Evolutionary conservation across 257 asterid genomes (phyloP), one percentile per base, ranked within the genome.

Genomic region (Nicotiana sylvestris): DNA sequence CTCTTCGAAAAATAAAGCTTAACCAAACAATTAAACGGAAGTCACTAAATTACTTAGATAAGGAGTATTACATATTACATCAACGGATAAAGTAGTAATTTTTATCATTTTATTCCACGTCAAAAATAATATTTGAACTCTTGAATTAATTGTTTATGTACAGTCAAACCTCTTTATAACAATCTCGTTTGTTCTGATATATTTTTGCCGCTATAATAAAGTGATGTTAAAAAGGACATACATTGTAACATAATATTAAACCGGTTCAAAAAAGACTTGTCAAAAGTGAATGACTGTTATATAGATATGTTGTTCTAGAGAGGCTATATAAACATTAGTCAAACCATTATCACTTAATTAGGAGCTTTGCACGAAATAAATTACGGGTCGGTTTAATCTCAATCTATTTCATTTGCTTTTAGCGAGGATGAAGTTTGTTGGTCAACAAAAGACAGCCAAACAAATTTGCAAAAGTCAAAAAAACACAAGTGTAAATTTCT

Each of bases 371-470:
- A 46, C 15, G 46, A 72, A 72, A 12, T 4, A 21, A 43, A 13
- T 70, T 43, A 43, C 35, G 3, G 18, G 6, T 43, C 9, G 18
- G 79, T 72, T 46, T 6, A 72, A 72, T 35, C 79, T 25, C n/a
- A 72, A 72, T 9, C 61, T 72, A 53, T 25, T 74, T 67, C 51
- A 16, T 67, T 67, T 67, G 7, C 8, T 67, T 43, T 67, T 67
- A 67, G 53, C 29, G 17, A 67, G 46, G 27, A 46, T 32, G 51
- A 67, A 17, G 9, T 27, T 72, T 16, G 18, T 49, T 49, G 9
- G 25, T 74, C 80, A 74, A 74, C 25, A 27, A 49, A 74, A 49
- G 80, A 74, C 80, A 27, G 62, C 80, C 80, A 74, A 53, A 74
- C 62, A 74, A 27, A 27, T 11, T 15, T 49, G 80, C 43, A 74